Conservation (phyloP, 1,284 basidiomycete genomes). For the Coniferiporia weirii region DNA sequence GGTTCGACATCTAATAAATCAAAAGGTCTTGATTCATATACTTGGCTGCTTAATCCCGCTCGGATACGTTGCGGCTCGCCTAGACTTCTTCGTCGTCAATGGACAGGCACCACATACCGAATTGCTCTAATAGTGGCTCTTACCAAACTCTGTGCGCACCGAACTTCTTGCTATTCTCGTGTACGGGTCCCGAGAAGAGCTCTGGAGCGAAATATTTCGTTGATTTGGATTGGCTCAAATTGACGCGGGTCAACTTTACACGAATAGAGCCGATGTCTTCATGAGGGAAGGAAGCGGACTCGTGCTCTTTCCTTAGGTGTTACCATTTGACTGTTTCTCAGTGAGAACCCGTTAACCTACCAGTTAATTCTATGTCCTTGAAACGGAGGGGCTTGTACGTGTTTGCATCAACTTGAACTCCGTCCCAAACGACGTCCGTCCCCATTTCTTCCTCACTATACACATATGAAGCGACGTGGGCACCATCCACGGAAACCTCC, state of each 20-base stretch:
- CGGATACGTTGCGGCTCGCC: not conserved
- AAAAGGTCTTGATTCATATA: not conserved
- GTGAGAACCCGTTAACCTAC: too few relatives aligned
- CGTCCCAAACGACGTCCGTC: too few relatives aligned
- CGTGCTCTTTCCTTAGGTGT: not conserved
- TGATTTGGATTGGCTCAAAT: not conserved
- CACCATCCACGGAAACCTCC: too few relatives aligned
- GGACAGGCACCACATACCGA: not conserved
- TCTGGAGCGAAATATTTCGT: not conserved
- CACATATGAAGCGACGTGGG: too few relatives aligned
- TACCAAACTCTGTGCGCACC: not conserved
- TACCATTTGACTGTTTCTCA: not conserved
- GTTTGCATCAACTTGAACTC: too few relatives aligned
- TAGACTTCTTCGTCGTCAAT: not conserved
- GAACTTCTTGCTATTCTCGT: not conserved
- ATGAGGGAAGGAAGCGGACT: not conserved
- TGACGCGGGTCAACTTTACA: not conserved
- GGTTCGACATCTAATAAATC: not conserved
- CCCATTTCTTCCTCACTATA: too few relatives aligned
- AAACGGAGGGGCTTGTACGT: too few relatives aligned
- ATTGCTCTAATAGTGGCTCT: not conserved
- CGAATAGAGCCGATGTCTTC: not conserved
- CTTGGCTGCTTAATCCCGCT: not conserved
- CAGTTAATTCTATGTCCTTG: too few relatives aligned
- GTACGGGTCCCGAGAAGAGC: not conserved